Conservation (phyloP, 2,329 filamentous ascomycete species). For the Septoria petroselini region DNA sequence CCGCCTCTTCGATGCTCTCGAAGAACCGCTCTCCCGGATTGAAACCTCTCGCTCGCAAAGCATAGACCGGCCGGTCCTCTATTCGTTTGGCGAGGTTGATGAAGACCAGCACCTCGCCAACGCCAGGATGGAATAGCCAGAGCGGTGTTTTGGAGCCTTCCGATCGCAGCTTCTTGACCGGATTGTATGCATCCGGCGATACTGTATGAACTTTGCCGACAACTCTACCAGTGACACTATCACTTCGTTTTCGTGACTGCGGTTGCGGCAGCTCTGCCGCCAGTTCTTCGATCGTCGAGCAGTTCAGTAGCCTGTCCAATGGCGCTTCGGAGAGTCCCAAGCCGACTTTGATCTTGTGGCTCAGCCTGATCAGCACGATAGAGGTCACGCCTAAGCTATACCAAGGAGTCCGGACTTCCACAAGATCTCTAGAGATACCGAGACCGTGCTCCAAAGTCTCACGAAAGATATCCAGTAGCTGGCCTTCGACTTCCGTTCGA, state of each 20-base stretch:
- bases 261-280: neutral
- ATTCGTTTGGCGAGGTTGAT: conserved; percentile 40
- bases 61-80: conserved; percentile 46
- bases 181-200: conserved; percentile 28
- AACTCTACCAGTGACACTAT: neutral
- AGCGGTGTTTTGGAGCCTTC: conserved; percentile 32
- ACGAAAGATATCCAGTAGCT: conserved; percentile 9
- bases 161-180: conserved; percentile 33
- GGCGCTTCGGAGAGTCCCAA: conserved; percentile 1
- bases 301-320: conserved; percentile 5
- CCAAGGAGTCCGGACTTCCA: conserved; percentile 6
- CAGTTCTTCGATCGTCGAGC: conserved; percentile 10
- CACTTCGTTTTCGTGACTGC: neutral
- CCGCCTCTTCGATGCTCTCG: conserved; percentile 40
- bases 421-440: neutral
- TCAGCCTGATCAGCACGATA: conserved; percentile 8
- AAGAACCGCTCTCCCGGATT: conserved; percentile 42
- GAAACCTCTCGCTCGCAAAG: conserved; percentile 47
- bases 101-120: conserved; percentile 42
- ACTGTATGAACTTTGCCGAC: neutral
- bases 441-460: neutral
- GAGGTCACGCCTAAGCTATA: conserved; percentile 13
- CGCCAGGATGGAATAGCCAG: conserved; percentile 40
- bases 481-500: neutral
- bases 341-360: neutral